Base-by-base conservation (phyloP, 2,329 filamentous ascomycete genomes). In the Podosphaera aphanis region DNA sequence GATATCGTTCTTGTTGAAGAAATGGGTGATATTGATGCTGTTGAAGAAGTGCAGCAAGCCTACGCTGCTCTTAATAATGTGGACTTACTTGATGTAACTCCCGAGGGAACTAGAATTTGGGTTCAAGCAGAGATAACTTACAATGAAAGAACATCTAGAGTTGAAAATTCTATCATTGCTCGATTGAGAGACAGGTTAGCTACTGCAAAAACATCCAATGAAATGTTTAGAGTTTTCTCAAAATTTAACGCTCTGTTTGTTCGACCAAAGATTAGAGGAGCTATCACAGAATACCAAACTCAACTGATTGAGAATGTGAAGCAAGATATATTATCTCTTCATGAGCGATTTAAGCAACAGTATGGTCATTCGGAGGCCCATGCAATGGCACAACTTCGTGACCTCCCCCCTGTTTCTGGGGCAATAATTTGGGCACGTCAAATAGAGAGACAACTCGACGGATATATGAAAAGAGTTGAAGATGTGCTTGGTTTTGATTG, bases 171-270 rank as follows among this genome's bases (percentile, higher is more conserved):
- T 2, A 98, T 99, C 62, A 99, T 99, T 60, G 85, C 90, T 29
- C 74, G 85, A 46, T 69, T 98, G 27, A 74, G 90, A 56, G 90
- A 98, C 62, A 81, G 90, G 48, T 71, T 98, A 47, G 90, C 86
- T 13, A 93, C 85, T 5, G 88, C 90, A 11, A 94, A 93, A 68
- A 93, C 85, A 50, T 90, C 90, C 36, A 95, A 93, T 59, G 92
- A 98, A 63, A 99, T 98, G 90, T 99, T 99, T 62, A 82, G 92
- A 46, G 90, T 99, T 50, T 98, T 98, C 61, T 95, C 90, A 45
- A 95, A 95, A 60, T 99, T 99, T 72, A 99, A 99, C 60, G 90
- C 90, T 1, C 77, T 99, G 25, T 93, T 99, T 55, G 88, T 99
- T 47, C 77, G 90, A 49, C 90, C 90, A n/a, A 98, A 98, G 69